A percentile compares a stretch with the other conserved stretches of the same genome.
Conservation (phyloP, 2,329 filamentous ascomycete species). For the Alternaria infectoria region DNA sequence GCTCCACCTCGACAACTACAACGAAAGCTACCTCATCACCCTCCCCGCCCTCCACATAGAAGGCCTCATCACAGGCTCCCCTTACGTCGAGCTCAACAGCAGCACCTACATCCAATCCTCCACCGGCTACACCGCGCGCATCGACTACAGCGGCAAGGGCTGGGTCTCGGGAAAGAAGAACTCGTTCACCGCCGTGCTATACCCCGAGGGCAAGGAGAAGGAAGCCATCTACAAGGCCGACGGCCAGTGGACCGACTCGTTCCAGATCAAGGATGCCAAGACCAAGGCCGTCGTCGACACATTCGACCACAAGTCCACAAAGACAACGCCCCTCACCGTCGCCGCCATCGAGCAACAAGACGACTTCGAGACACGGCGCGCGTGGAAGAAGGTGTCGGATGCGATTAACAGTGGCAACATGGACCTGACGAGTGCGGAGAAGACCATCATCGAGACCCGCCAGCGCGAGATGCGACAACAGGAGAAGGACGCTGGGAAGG, state of each 20-base stretch:
- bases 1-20: conserved; percentile 70
- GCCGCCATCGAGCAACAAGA: conserved; percentile 80
- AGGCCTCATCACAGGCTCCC: conserved; percentile 82
- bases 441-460: conserved; percentile 86
- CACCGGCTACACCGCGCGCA: conserved; percentile 83
- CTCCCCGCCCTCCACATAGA: conserved; percentile 92
- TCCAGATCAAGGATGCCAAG: conserved; percentile 75
- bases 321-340: conserved; percentile 71
- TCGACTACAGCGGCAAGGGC: conserved; percentile 91
- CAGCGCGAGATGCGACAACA: conserved; percentile 78
- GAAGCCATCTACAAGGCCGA: conserved; percentile 80
- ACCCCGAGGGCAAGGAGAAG: conserved; percentile 72
- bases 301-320: conserved; percentile 55
- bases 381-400: conserved; percentile 84
- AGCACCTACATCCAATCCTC: conserved; percentile 85
- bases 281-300: conserved; percentile 52
- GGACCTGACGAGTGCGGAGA: conserved; percentile 78
- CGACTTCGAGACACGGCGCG: conserved; percentile 83
- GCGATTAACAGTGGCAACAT: conserved; percentile 84
- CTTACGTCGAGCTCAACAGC: conserved; percentile 90
- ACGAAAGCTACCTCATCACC: conserved; percentile 86
- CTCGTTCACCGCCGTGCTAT: conserved; percentile 77
- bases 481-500: conserved; percentile 74
- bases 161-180: conserved; percentile 98
- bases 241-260: conserved; percentile 88